Evolutionary conservation across 139 green algal genomes (phyloP).

Genomic region (Deuterostichococcus epilithicus): DNA sequence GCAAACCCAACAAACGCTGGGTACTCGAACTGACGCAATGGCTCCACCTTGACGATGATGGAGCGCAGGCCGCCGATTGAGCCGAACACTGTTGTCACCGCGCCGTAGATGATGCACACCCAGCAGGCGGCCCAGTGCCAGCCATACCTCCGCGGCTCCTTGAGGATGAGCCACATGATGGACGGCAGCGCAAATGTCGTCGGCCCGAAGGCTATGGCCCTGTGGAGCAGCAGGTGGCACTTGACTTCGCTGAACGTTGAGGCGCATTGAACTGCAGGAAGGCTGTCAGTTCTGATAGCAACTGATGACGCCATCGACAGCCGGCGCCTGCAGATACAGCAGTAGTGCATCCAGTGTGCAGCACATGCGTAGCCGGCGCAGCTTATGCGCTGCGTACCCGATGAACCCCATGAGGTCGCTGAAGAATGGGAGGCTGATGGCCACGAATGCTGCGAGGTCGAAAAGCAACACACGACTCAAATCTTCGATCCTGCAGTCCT

Average conservation of each 20-base stretch:
- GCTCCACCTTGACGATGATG: not conserved
- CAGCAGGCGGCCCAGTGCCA: conserved; percentile 21
- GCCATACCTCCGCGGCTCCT: conserved; percentile 8
- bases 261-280: conserved; percentile 10
- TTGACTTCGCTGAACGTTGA: conserved; percentile 19
- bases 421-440: conserved; percentile 30
- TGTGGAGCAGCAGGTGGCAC: not conserved
- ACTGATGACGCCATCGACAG: not conserved
- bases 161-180: conserved; percentile 16
- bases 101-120: conserved; percentile 22
- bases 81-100: conserved; percentile 12
- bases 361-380: no score
- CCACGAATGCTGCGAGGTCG: conserved; percentile 14
- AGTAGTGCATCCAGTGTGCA: no score
- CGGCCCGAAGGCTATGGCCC: conserved; percentile 4
- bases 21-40: no score
- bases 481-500: no score
- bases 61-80: conserved; percentile 9
- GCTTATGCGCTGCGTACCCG: not conserved
- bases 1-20: no score
- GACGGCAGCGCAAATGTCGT: conserved; percentile 22
- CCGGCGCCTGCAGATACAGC: not conserved
- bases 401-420: conserved; percentile 2
- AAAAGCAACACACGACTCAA: no score
- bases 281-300: not conserved